A percentile compares a stretch with the other conserved stretches of the same genome.
Conservation (phyloP, 805 yeast genomes). For the Pichia nakasei region DNA sequence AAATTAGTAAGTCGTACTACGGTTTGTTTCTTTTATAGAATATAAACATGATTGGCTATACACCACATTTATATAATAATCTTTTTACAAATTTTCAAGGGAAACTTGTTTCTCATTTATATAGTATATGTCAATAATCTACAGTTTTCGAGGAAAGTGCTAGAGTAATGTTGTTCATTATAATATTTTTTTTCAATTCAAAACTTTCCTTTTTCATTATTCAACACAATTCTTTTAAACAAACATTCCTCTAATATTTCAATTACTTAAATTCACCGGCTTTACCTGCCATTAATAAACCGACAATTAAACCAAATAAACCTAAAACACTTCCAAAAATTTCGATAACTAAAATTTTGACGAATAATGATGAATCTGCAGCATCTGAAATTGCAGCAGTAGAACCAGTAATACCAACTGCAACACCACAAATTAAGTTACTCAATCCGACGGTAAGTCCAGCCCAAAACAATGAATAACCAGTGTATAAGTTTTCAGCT, state of each 20-base stretch:
- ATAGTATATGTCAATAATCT: too few relatives aligned
- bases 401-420: constrained; percentile 95
- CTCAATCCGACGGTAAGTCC: constrained; percentile 92
- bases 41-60: too few relatives aligned
- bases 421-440: constrained; percentile 91
- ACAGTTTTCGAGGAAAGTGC: too few relatives aligned
- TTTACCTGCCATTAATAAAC: constrained; percentile 92
- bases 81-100: too few relatives aligned
- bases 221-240: too few relatives aligned
- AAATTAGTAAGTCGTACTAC: too few relatives aligned
- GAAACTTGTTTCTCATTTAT: too few relatives aligned
- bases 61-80: too few relatives aligned
- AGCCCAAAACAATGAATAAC: constrained; percentile 95
- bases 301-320: constrained; percentile 91
- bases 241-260: background rate
- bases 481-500: constrained; percentile 86
- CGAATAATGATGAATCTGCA: constrained; percentile 90
- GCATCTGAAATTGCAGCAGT: constrained; percentile 99
- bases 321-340: constrained; percentile 96
- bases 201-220: too few relatives aligned
- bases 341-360: constrained; percentile 92
- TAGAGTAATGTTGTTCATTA: too few relatives aligned
- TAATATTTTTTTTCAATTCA: too few relatives aligned
- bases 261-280: constrained; percentile 71
- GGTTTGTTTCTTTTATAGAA: too few relatives aligned